These are phyloP conservation scores for Pisolithus albus DNA, from an alignment of 768 basidiomycete species.

Conservation along the genomic window DNA sequence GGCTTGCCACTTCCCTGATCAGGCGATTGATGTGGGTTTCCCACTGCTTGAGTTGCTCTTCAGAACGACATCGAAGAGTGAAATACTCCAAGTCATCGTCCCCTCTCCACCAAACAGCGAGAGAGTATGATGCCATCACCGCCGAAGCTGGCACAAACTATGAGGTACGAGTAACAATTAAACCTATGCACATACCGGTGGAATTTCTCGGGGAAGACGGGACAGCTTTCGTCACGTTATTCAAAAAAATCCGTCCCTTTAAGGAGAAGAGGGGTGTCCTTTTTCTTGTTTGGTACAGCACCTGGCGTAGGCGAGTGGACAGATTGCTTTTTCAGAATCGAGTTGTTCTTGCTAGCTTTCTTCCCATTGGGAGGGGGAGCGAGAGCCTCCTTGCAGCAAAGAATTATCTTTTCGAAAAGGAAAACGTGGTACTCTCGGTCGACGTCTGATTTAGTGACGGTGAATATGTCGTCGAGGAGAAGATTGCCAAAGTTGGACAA, in stretches of 20 bases:
- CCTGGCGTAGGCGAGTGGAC: conserved; percentile 43
- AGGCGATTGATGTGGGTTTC: conserved; percentile 83
- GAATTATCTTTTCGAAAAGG: conserved; percentile 96
- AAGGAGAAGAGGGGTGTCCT: conserved; percentile 74
- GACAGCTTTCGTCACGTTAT: conserved; percentile 84
- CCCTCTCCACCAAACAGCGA: conserved; percentile 92
- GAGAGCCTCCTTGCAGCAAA: conserved; percentile 93
- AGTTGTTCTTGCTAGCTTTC: conserved; percentile 78
- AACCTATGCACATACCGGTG: conserved; percentile 43
- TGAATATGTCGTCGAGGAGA: conserved; percentile 90
- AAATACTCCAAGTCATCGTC: conserved; percentile 93
- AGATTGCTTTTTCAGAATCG: conserved; percentile 80
- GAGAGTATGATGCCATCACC: conserved; percentile 57
- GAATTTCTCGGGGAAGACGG: conserved; percentile 52
- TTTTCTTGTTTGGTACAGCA: conserved; percentile 56
- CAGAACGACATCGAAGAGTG: conserved; percentile 84
- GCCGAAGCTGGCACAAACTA: conserved; percentile 34
- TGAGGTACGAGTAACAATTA: conserved; percentile 1
- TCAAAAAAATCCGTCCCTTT: conserved; percentile 98
- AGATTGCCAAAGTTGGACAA: conserved; percentile 91
- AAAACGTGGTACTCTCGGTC: conserved; percentile 99
- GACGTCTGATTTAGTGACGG: conserved; percentile 92
- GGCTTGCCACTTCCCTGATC: conserved; percentile 67
- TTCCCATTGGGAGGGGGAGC: conserved; percentile 51
- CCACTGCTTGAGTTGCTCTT: conserved; percentile 93